Conservation (phyloP, 495 filamentous ascomycete genomes). For the Penicillium psychrofluorescens region DNA sequence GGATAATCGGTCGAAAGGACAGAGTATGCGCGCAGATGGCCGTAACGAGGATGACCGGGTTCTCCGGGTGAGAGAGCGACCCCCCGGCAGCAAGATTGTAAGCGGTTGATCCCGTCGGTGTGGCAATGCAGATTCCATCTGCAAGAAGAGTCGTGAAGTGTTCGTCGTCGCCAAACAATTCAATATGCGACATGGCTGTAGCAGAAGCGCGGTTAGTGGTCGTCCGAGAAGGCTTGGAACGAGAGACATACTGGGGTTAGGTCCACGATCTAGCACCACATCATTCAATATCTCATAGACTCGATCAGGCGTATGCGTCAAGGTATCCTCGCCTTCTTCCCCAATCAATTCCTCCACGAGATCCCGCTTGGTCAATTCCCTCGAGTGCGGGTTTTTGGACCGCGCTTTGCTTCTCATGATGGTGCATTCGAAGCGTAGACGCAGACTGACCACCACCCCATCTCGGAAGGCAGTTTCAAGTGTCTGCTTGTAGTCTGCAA, state of each 20-base stretch:
- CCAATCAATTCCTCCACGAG: conserved; percentile 87
- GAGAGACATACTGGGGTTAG: conserved; percentile 66
- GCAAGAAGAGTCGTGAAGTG: conserved; percentile 84
- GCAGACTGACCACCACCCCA: conserved; percentile 80
- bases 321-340: conserved; percentile 69
- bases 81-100: conserved; percentile 97
- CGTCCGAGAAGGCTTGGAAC: not conserved
- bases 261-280: conserved; percentile 82
- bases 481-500: conserved; percentile 60
- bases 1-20: conserved; percentile 89
- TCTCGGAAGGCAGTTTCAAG: conserved; percentile 68
- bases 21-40: conserved; percentile 95
- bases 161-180: conserved; percentile 92
- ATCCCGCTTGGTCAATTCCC: conserved; percentile 42
- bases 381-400: conserved; percentile 13
- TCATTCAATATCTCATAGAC: conserved; percentile 91
- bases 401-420: conserved; percentile 73
- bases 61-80: conserved; percentile 91
- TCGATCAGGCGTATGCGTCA: conserved; percentile 72
- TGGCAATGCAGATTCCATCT: conserved; percentile 85
- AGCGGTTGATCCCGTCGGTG: conserved; percentile 88
- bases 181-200: conserved; percentile 74
- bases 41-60: conserved; percentile 91
- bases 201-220: conserved; percentile 17
- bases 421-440: conserved; percentile 88